Conservation (phyloP, 169 alveolate genomes). For the Babesia caballi region DNA sequence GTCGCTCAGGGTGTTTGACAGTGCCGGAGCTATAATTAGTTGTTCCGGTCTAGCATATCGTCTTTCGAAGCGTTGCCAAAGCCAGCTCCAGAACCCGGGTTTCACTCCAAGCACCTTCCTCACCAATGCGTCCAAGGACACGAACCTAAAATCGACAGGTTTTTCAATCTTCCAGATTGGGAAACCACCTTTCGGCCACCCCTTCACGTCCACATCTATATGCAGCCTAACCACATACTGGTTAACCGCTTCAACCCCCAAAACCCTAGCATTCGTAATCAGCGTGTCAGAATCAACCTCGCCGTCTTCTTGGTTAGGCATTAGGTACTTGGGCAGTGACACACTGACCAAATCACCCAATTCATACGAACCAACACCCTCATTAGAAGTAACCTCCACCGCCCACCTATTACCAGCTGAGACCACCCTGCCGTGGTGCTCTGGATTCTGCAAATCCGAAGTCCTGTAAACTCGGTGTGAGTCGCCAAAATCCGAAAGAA, state of each 20-base stretch:
- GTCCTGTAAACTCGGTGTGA: constrained; percentile 20
- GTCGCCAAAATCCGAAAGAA: constrained; percentile 54
- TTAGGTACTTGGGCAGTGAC: constrained; percentile 19
- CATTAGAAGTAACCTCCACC: constrained; percentile 12
- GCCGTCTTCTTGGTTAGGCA: neutral
- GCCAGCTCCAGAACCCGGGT: neutral
- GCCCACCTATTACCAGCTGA: constrained; percentile 10
- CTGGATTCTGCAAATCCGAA: constrained; percentile 46
- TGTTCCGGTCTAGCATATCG: neutral
- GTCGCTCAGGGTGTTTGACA: neutral
- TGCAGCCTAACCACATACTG: neutral
- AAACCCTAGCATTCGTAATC: neutral
- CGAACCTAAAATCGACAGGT: neutral
- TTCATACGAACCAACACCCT: neutral
- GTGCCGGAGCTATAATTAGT: constrained; percentile 9
- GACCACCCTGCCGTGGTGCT: constrained; percentile 23
- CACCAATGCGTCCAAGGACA: neutral
- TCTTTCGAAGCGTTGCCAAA: neutral
- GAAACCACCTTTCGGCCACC: neutral
- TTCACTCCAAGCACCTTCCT: neutral
- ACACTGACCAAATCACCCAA: constrained; percentile 4
- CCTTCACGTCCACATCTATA: constrained; percentile 5
- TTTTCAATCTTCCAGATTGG: constrained; percentile 35
- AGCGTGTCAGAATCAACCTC: neutral
- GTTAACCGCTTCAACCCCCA: constrained; percentile 3